These are phyloP conservation scores for Dalbergia cultrata DNA, from an alignment of 306 rosid species.

Conservation along the genomic window DNA sequence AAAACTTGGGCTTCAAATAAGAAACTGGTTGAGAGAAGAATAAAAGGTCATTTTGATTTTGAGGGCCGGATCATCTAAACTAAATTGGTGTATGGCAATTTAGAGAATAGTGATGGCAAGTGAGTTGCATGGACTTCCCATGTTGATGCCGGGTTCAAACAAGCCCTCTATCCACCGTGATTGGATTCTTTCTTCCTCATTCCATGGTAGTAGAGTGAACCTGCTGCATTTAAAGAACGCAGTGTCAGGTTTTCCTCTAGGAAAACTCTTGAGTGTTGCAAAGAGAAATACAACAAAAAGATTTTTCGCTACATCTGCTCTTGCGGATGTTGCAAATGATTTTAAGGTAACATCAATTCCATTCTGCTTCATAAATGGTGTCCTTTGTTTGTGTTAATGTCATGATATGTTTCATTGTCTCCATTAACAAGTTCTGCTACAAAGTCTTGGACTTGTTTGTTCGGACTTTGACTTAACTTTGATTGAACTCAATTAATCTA, in stretches of 20 bases:
- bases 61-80: slow-evolving; percentile 24
- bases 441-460: slow-evolving; percentile 31
- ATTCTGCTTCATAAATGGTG: slow-evolving; percentile 15
- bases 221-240: slow-evolving; percentile 48
- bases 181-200: slow-evolving; percentile 51
- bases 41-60: neutral
- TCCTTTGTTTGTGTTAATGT: slow-evolving; percentile 5
- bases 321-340: slow-evolving; percentile 58
- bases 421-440: slow-evolving; percentile 21
- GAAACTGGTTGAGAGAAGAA: slow-evolving; percentile 34
- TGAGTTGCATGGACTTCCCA: slow-evolving; percentile 51
- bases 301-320: slow-evolving; percentile 48
- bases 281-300: slow-evolving; percentile 47
- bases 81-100: slow-evolving; percentile 36
- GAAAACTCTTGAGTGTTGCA: slow-evolving; percentile 36
- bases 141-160: slow-evolving; percentile 44
- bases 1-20: slow-evolving; percentile 27
- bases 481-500: slow-evolving; percentile 32
- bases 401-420: neutral
- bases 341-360: slow-evolving; percentile 51
- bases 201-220: slow-evolving; percentile 46
- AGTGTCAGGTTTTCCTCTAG: slow-evolving; percentile 31
- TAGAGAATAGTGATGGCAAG: slow-evolving; percentile 48
- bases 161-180: slow-evolving; percentile 40
- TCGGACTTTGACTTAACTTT: neutral